Percentiles rank a stretch among this genome's conserved stretches.
Evolutionary conservation across 305 asterid species (phyloP).

Genomic region (Stenogyne calaminthoides): DNA sequence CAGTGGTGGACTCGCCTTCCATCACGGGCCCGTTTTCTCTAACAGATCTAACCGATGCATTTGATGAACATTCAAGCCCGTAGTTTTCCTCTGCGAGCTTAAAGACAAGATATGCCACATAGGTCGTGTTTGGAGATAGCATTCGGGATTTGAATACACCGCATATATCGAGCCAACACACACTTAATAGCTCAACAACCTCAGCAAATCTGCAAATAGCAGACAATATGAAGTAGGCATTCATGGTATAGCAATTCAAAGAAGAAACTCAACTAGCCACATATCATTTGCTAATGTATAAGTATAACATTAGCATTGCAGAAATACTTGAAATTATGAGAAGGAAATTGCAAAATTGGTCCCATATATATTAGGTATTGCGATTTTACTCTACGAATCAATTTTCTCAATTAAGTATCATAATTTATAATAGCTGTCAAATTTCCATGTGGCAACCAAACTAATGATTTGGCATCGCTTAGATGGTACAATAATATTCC

Average conservation of each 20-base stretch:
- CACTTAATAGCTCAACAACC: conserved; percentile 32
- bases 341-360: too few relatives aligned
- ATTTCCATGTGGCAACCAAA: too few relatives aligned
- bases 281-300: neutral
- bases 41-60: conserved; percentile 29
- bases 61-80: conserved; percentile 26
- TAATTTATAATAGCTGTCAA: too few relatives aligned
- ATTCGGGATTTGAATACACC: conserved; percentile 20
- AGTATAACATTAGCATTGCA: neutral
- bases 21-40: neutral
- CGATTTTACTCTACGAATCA: too few relatives aligned
- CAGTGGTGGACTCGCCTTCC: conserved; percentile 3
- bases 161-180: conserved; percentile 33
- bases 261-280: neutral
- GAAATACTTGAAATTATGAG: neutral
- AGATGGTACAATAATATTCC: too few relatives aligned
- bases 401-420: too few relatives aligned
- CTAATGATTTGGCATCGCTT: too few relatives aligned
- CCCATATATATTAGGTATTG: too few relatives aligned
- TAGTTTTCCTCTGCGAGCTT: neutral
- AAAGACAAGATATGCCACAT: conserved; percentile 36
- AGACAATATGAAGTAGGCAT: neutral
- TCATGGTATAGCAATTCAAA: neutral
- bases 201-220: conserved; percentile 33
- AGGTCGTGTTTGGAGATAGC: conserved; percentile 34